Evolutionary conservation across 73 alveolate genomes (phyloP).

Genomic region (Urostyla sp.): DNA sequence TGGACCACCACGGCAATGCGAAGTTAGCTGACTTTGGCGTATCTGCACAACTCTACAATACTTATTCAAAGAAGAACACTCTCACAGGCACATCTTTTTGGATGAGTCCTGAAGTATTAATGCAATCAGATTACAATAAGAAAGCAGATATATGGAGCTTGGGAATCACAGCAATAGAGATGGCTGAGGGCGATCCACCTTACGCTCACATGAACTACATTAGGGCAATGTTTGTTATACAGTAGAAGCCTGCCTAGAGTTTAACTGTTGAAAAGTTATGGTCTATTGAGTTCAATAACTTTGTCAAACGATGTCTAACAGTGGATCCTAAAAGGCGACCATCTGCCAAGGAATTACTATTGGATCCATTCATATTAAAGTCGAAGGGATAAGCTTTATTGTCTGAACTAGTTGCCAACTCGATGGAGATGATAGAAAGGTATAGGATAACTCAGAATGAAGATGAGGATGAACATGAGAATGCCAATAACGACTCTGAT

Average conservation of each 20-base stretch:
- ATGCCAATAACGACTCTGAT: not conserved
- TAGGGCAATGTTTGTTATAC: conserved; percentile 92
- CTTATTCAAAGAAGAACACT: conserved; percentile 90
- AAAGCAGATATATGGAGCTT: conserved; percentile 97
- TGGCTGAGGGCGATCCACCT: conserved; percentile 99
- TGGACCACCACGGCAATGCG: conserved; percentile 92
- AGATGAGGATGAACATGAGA: conserved; percentile 25
- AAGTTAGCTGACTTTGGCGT: conserved; percentile 99
- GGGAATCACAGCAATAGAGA: conserved; percentile 96
- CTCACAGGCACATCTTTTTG: conserved; percentile 97
- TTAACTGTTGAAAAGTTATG: conserved; percentile 90
- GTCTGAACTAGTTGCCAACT: conserved; percentile 74
- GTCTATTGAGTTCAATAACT: conserved; percentile 93
- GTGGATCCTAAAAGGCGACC: conserved; percentile 95
- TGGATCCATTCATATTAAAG: conserved; percentile 85
- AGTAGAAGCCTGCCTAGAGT: conserved; percentile 89
- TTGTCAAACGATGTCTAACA: conserved; percentile 92
- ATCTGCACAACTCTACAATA: conserved; percentile 89
- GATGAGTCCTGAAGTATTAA: conserved; percentile 98
- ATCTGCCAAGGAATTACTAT: conserved; percentile 90
- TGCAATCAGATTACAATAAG: conserved; percentile 82
- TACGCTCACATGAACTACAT: conserved; percentile 89
- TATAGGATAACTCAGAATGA: conserved; percentile 42
- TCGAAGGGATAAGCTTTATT: conserved; percentile 75
- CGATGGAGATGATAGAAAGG: conserved; percentile 81